Evolutionary conservation across 2,329 filamentous ascomycete genomes (phyloP), one percentile per base, ranked within the genome.

Genomic region (Phoma sp.): DNA sequence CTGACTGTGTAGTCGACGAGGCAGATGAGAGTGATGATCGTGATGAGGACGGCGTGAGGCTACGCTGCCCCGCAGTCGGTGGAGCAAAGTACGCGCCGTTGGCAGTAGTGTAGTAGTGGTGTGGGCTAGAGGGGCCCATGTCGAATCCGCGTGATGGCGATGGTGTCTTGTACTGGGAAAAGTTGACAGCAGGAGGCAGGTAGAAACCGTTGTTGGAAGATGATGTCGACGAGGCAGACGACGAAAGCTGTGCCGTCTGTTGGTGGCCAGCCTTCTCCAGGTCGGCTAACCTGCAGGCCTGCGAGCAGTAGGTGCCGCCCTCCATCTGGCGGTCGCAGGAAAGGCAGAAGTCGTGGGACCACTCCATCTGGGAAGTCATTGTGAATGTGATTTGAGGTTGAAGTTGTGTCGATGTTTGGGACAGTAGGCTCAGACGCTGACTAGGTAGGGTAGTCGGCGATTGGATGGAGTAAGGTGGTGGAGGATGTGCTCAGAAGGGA

Each of bases 261-360:
- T 74, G 73, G 48, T 45, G 67, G 57, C 67, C 69, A 52, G 84
- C 86, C 76, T 86, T 87, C 77, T 96, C 92, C 67, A 93, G 87
- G 77, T 96, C 93, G 63, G 90, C 89, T 39, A 97, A 82, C 62
- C 91, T 86, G 83, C 93, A 97, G 27, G 90, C 86, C 78, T 97
- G 92, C 41, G 91, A 96, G 83, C 93, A 97, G 82, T 96, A 96
- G 62, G 90, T 86, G 61, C 87, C 87, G 58, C 87, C 87, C 57
- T 77, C 75, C 57, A 89, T 92, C 78, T 96, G 90, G 79, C 89
- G 89, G 79, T 97, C 93, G 81, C 93, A 97, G 80, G 89, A 87
- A 67, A 97, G 86, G 83, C 93, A 97, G 84, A 91, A 96, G 77
- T 96, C 89, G 76, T 89, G 90, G 68, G 90, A 90, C 91, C 93